phyloP scores from a whole-genome alignment of 2,329 filamentous ascomycete species.

The Aureobasidium sp. region DNA sequence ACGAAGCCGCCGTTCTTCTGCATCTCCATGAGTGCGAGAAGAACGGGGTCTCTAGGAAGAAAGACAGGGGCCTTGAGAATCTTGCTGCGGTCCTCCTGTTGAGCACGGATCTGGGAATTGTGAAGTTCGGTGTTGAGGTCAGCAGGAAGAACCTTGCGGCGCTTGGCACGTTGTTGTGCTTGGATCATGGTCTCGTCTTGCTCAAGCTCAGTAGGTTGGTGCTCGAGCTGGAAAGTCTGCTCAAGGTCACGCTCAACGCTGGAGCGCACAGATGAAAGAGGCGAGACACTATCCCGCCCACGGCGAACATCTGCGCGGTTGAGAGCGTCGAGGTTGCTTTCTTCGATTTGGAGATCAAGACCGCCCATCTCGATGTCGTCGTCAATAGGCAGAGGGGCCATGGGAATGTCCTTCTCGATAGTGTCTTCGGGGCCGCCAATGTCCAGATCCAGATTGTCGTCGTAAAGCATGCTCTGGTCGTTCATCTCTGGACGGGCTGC shows the following conservation, averaged over 20 bases:
- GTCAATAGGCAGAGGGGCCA: constrained; percentile 19
- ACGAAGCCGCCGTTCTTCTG: constrained; percentile 89
- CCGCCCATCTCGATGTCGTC: constrained; percentile 41
- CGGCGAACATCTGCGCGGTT: constrained; percentile 36
- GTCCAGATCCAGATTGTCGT: constrained; percentile 51
- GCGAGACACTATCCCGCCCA: constrained; percentile 44
- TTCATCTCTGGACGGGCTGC: constrained; percentile 49
- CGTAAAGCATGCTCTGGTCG: constrained; percentile 48
- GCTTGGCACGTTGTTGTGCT: constrained; percentile 63
- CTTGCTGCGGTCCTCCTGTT: constrained; percentile 76
- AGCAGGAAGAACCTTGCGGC: constrained; percentile 73
- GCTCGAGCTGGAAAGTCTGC: constrained; percentile 46
- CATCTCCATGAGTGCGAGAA: constrained; percentile 83
- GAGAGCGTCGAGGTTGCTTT: constrained; percentile 32
- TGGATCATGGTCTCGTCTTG: constrained; percentile 48
- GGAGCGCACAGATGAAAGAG: constrained; percentile 47
- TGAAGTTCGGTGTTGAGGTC: constrained; percentile 75
- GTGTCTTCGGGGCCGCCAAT: constrained; percentile 31
- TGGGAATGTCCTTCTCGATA: constrained; percentile 18
- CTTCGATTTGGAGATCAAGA: constrained; percentile 30
- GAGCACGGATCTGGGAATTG: constrained; percentile 71
- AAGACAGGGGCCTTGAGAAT: constrained; percentile 80
- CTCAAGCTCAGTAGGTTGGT: constrained; percentile 38
- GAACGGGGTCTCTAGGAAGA: constrained; percentile 76
- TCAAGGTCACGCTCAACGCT: constrained; percentile 56